phyloP scores from a whole-genome alignment of 2,329 filamentous ascomycete genomes.

The Alternaria dauci region DNA sequence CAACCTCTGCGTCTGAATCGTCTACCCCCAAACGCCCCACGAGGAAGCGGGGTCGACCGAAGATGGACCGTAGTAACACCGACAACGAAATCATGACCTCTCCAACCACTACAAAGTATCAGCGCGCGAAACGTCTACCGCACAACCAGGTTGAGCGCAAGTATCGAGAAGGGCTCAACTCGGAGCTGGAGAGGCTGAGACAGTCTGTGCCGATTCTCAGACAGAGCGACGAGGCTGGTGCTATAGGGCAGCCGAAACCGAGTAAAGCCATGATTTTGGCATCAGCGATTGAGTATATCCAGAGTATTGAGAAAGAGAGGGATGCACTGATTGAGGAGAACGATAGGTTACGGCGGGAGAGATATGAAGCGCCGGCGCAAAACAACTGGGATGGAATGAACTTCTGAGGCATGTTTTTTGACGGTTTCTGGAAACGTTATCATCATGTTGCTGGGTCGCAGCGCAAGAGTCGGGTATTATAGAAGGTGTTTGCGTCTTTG shows the following conservation, averaged over 20 bases:
- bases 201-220: constrained; percentile 42
- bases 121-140: constrained; percentile 37
- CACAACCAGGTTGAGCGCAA: constrained; percentile 49
- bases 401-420: not conserved
- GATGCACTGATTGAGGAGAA: constrained; percentile 38
- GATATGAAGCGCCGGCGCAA: not conserved
- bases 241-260: constrained; percentile 42
- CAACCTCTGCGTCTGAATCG: constrained; percentile 29
- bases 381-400: constrained; percentile 3
- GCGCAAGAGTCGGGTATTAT: not conserved
- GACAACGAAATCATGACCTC: constrained; percentile 21
- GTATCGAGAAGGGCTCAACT: constrained; percentile 42
- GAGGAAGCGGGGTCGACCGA: constrained; percentile 44
- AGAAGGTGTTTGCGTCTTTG: not conserved
- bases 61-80: constrained; percentile 35
- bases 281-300: constrained; percentile 47
- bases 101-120: constrained; percentile 20
- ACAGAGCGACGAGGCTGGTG: constrained; percentile 36
- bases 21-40: constrained; percentile 37
- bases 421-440: not conserved
- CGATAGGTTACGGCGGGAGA: constrained; percentile 30
- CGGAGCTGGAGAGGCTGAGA: constrained; percentile 41
- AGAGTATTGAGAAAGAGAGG: constrained; percentile 39
- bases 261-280: constrained; percentile 47
- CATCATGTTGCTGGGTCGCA: not conserved